These are phyloP conservation scores for Poteriospumella lacustris DNA, from an alignment of 108 stramenopile species.

Conservation along the genomic window DNA sequence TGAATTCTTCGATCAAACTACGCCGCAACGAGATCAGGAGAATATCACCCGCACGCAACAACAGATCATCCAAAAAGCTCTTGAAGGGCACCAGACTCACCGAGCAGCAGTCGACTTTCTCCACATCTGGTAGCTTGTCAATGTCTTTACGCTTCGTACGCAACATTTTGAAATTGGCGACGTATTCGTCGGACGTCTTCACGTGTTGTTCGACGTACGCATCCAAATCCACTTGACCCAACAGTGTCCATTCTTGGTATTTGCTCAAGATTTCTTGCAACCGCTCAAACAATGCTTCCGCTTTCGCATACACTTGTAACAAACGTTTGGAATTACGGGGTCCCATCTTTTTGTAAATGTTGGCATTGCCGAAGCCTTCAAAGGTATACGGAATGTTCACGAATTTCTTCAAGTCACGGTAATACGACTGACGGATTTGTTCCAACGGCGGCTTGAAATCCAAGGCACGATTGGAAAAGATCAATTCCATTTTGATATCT, in stretches of 20 bases:
- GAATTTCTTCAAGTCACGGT: constrained; percentile 57
- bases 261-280: constrained; percentile 34
- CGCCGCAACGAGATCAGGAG: constrained; percentile 51
- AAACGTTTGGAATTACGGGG: constrained; percentile 38
- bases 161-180: constrained; percentile 48
- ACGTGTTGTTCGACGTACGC: constrained; percentile 38
- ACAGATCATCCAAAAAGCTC: constrained; percentile 48
- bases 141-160: constrained; percentile 49
- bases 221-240: constrained; percentile 51
- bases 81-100: constrained; percentile 53
- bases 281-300: constrained; percentile 50
- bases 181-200: constrained; percentile 30
- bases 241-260: constrained; percentile 39
- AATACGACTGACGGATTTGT: constrained; percentile 55
- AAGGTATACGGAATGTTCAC: constrained; percentile 44
- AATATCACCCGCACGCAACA: constrained; percentile 48
- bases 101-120: constrained; percentile 56
- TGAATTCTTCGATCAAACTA: constrained; percentile 38
- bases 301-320: constrained; percentile 53
- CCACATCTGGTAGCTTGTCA: constrained; percentile 53
- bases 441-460: constrained; percentile 59
- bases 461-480: constrained; percentile 31
- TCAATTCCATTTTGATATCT: constrained; percentile 50
- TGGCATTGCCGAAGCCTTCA: constrained; percentile 38
- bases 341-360: constrained; percentile 48